phyloP scores from a whole-genome alignment of 176 grass and related monocot species.

The Avena atlantica region DNA sequence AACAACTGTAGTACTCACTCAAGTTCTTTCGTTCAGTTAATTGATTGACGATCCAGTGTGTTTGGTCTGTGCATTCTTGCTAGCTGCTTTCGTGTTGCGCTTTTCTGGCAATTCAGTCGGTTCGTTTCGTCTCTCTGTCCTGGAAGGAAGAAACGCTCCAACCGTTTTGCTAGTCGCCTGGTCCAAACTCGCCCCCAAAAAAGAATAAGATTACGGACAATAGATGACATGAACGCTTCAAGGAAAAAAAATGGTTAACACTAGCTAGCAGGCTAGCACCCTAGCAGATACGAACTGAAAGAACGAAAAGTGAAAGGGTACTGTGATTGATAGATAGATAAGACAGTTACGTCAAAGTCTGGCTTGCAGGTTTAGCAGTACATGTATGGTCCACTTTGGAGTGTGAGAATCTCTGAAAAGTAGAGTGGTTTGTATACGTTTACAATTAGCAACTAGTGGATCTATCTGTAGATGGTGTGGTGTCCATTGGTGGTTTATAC shows the following conservation, averaged over 20 bases:
- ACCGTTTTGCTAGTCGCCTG: not conserved
- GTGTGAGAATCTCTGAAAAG: not conserved
- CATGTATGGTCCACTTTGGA: not conserved
- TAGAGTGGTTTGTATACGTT: no score
- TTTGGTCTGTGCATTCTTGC: slow-evolving; percentile 15
- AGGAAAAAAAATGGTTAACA: not conserved
- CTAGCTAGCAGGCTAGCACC: not conserved
- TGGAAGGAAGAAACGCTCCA: no score
- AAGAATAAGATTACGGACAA: not conserved
- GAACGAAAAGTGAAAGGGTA: not conserved
- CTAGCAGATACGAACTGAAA: not conserved
- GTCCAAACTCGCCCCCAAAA: not conserved
- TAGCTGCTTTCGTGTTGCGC: not conserved
- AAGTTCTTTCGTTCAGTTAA: slow-evolving; percentile 48
- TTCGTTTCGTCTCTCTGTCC: not conserved
- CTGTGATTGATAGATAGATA: not conserved
- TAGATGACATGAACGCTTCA: not conserved
- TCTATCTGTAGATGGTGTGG: no score
- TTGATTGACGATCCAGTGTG: slow-evolving; percentile 40
- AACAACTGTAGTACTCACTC: slow-evolving; percentile 19
- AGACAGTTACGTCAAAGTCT: slow-evolving; percentile 3
- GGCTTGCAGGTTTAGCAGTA: not conserved
- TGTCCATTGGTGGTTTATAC: not conserved
- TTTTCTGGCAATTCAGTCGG: not conserved
- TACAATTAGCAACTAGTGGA: no score